These are phyloP conservation scores for Microbotryum silenes-acaulis DNA, from an alignment of 1,284 basidiomycete species.

Conservation along the genomic window DNA sequence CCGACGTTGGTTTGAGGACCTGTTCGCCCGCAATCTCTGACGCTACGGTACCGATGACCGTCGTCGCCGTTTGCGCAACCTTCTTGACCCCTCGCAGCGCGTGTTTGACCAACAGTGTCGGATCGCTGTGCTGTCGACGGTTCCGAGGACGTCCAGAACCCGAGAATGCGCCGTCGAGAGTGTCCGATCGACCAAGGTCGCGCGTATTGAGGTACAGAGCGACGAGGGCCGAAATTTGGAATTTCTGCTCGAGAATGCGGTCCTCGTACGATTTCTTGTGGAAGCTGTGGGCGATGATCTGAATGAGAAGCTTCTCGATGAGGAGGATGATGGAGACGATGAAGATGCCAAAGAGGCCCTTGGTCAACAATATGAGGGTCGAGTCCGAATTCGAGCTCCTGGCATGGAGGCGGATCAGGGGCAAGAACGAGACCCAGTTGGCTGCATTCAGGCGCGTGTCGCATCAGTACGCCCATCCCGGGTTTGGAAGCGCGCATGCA, in stretches of 20 bases:
- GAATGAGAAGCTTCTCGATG: constrained; percentile 77
- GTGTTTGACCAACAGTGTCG: constrained; percentile 60
- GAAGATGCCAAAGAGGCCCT: constrained; percentile 66
- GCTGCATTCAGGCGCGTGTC: background rate
- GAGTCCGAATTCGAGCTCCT: constrained; percentile 4
- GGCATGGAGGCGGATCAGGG: constrained; percentile 13
- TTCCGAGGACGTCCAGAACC: constrained; percentile 43
- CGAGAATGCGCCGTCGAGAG: constrained; percentile 48
- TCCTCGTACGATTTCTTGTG: constrained; percentile 74
- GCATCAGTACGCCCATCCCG: too few relatives aligned
- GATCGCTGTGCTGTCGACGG: constrained; percentile 43
- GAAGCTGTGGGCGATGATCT: constrained; percentile 70
- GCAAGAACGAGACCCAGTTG: constrained; percentile 28
- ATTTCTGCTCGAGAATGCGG: constrained; percentile 74
- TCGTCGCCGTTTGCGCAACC: constrained; percentile 46
- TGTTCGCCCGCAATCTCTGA: constrained; percentile 52
- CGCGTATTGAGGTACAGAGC: constrained; percentile 61
- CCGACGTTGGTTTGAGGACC: constrained; percentile 79
- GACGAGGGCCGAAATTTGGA: constrained; percentile 63
- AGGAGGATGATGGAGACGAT: constrained; percentile 65
- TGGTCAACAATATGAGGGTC: constrained; percentile 51
- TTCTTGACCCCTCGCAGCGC: constrained; percentile 62
- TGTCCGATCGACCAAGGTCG: constrained; percentile 56
- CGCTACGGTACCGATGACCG: constrained; percentile 44
- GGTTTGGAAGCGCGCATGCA: too few relatives aligned